Base-by-base conservation (phyloP, 1,284 basidiomycete species). In the Athelia psychrophila region DNA sequence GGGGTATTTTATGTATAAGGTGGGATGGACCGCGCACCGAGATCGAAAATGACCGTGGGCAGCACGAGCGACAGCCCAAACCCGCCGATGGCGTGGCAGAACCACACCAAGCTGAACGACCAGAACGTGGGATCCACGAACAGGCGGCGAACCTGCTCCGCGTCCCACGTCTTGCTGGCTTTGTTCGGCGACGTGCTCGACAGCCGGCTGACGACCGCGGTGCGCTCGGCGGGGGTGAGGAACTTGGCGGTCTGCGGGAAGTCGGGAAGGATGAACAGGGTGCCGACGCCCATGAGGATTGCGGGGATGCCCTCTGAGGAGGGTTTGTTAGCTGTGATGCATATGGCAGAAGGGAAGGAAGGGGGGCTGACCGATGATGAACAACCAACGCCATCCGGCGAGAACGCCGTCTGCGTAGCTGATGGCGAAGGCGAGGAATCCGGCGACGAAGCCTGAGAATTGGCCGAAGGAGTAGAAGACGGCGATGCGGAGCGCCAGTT, bases 11-110 rank as follows among this genome's bases (percentile, higher is more conserved):
- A 18, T 35, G 33, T 35, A 35, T 18, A 35, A 12, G 18, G 5
- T 27, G n/a, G n/a, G 19, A 16, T 8, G 27, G 38, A 4, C 44
- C 16, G 36, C 49, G 3, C 47, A 59, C 59, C 59, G 22, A 61
- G 56, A 33, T 61, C 53, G 40, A 55, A 55, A 44, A 61, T 61
- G 8, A 61, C 58, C 6, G 58, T 59, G 32, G 59, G 59, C 33
- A 61, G 46, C 19, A 57, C 55, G 47, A 50, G 59, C n/a, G 48
- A 52, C 25, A 61, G 51, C 3, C 59, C 59, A 23, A 48, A 52
- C 6, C 59, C 59, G 19, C 59, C 59, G 20, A 60, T 53, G 20
- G 51, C 56, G 16, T 55, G 50, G 38, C 54, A 60, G 33, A 59
- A 54, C 58, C 59, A 60, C 8, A 51, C 56, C 24, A 51, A 52